phyloP scores from a whole-genome alignment of 1,284 basidiomycete species.

The Ceratobasidium theobromae region DNA sequence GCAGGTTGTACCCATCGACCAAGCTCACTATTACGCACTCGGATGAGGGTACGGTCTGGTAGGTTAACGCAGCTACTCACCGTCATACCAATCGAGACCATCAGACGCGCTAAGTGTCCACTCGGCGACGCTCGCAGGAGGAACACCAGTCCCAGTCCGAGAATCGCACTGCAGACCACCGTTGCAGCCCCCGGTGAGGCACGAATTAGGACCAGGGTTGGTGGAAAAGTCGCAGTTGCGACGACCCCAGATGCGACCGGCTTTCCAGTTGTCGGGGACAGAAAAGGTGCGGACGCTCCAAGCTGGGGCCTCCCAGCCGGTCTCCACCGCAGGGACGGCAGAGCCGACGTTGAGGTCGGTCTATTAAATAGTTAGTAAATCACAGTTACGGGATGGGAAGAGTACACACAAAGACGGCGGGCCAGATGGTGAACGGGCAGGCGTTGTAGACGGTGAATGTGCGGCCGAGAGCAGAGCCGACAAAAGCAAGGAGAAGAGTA shows the following conservation, averaged over 20 bases:
- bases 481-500: constrained; percentile 38
- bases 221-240: constrained; percentile 47
- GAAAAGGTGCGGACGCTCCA: constrained; percentile 43
- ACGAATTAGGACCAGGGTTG: constrained; percentile 40
- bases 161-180: constrained; percentile 33
- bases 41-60: constrained; percentile 17
- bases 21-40: constrained; percentile 46
- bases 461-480: constrained; percentile 43
- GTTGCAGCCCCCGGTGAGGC: constrained; percentile 40
- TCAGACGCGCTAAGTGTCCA: constrained; percentile 48
- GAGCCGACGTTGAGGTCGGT: constrained; percentile 16
- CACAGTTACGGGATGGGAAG: too few species aligned
- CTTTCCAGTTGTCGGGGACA: constrained; percentile 47
- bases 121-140: constrained; percentile 53
- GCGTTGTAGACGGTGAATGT: constrained; percentile 47
- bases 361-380: too few species aligned
- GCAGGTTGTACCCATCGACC: constrained; percentile 63
- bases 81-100: constrained; percentile 52
- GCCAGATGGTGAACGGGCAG: constrained; percentile 49
- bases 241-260: constrained; percentile 48
- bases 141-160: constrained; percentile 51
- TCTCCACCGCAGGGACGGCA: constrained; percentile 40
- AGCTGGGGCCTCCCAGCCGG: constrained; percentile 44
- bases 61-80: background rate
- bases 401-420: constrained; percentile 35